phyloP scores from a whole-genome alignment of 306 rosid species.

The Benincasa hispida region DNA sequence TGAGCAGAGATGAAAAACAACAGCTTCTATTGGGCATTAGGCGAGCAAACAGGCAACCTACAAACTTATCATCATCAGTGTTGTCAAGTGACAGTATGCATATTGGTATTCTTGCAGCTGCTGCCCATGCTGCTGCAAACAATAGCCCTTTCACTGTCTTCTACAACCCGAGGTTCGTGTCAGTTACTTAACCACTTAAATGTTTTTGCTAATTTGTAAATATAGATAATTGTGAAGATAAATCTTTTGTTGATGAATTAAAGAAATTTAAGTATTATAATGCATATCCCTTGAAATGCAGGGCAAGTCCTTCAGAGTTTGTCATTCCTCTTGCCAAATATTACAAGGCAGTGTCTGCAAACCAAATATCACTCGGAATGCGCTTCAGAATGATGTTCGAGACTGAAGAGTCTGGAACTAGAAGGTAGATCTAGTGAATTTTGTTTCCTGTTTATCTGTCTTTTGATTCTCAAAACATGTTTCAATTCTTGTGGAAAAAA shows the following conservation, averaged over 20 bases:
- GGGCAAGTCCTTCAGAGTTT: conserved; percentile 98
- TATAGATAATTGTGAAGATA: neutral
- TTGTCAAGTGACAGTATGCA: conserved; percentile 96
- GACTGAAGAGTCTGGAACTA: conserved; percentile 94
- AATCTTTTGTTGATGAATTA: neutral
- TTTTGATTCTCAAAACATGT: neutral
- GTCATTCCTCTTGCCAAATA: conserved; percentile 95
- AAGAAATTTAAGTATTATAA: neutral
- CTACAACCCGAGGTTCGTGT: conserved; percentile 76
- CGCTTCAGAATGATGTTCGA: conserved; percentile 97
- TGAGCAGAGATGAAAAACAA: conserved; percentile 78
- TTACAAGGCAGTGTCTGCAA: conserved; percentile 89
- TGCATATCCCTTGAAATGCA: conserved; percentile 18
- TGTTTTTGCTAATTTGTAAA: neutral
- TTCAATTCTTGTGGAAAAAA: neutral
- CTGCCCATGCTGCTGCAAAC: conserved; percentile 95
- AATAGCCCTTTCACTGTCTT: conserved; percentile 77
- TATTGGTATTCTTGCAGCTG: conserved; percentile 94
- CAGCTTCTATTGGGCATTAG: conserved; percentile 94
- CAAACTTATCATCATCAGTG: conserved; percentile 76
- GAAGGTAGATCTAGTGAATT: conserved; percentile 48
- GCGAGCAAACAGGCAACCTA: conserved; percentile 82
- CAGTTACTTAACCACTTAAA: neutral
- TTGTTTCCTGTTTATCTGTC: neutral
- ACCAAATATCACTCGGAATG: conserved; percentile 88